These are phyloP conservation scores for Eimeria zaria DNA, from an alignment of 169 alveolate genomes.

Conservation along the genomic window DNA sequence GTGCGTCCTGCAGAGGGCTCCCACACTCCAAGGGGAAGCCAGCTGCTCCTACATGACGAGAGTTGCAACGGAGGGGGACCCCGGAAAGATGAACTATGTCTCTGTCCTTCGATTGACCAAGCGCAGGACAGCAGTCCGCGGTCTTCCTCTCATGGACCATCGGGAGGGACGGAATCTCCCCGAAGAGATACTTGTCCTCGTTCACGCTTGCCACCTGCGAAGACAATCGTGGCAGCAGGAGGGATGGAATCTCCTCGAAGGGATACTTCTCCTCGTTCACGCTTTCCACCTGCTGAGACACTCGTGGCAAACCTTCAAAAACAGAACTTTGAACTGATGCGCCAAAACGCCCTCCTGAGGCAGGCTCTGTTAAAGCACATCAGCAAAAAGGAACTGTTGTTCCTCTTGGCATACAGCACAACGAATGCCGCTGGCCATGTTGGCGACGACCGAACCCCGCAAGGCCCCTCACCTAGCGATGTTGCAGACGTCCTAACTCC, in stretches of 20 bases:
- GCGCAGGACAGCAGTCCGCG: background rate
- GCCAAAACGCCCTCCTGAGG: slow-evolving; percentile 5
- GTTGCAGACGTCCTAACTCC: background rate
- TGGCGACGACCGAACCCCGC: background rate
- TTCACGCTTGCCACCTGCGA: background rate
- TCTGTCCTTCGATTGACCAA: background rate
- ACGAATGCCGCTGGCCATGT: background rate
- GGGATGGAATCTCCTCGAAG: background rate
- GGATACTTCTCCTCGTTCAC: background rate
- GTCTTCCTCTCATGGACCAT: background rate
- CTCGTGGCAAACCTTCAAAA: background rate
- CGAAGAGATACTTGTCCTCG: background rate
- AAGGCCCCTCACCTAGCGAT: background rate
- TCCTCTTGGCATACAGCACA: slow-evolving; percentile 14
- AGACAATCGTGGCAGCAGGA: too few species aligned
- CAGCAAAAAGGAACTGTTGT: slow-evolving; percentile 6
- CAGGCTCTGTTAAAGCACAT: slow-evolving; percentile 25
- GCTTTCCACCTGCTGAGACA: background rate
- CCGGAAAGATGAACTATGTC: background rate
- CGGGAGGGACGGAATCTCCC: background rate
- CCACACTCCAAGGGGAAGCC: background rate
- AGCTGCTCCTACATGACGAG: background rate
- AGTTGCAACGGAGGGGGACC: background rate
- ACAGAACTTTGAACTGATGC: background rate
- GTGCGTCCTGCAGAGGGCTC: background rate